Evolutionary conservation across 495 filamentous ascomycete species (phyloP).

Genomic region (Penicillium nucicola): DNA sequence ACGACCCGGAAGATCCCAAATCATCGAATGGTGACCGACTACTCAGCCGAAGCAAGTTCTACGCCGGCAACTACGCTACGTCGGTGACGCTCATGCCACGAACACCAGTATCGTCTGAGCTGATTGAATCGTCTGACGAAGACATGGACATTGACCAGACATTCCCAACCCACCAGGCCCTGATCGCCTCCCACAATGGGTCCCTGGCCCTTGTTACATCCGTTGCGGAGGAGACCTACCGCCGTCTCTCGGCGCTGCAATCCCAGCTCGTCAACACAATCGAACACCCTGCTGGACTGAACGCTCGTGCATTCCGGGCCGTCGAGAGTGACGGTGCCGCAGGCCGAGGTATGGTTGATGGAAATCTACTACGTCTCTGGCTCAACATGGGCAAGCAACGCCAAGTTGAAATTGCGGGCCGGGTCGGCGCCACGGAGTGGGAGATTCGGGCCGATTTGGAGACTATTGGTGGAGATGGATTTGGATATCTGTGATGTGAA

Average conservation of each 20-base stretch:
- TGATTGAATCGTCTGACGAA: constrained; percentile 28
- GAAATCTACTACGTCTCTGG: constrained; percentile 59
- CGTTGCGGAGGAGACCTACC: constrained; percentile 75
- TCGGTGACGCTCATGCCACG: constrained; percentile 74
- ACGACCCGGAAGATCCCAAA: constrained; percentile 95
- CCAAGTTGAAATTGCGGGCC: constrained; percentile 64
- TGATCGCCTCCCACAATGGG: constrained; percentile 71
- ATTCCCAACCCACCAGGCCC: constrained; percentile 49
- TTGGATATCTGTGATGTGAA: constrained; percentile 43
- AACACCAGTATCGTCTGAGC: constrained; percentile 46
- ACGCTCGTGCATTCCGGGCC: constrained; percentile 72
- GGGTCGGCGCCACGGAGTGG: constrained; percentile 59
- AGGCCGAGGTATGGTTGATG: constrained; percentile 61
- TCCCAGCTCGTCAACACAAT: constrained; percentile 73
- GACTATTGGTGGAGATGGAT: constrained; percentile 56
- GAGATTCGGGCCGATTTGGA: constrained; percentile 58
- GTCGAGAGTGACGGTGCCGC: constrained; percentile 47
- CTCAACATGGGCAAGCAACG: constrained; percentile 65
- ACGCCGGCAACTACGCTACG: constrained; percentile 73
- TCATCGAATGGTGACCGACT: constrained; percentile 85
- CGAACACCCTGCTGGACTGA: constrained; percentile 73
- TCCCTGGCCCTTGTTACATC: constrained; percentile 72
- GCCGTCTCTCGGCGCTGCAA: constrained; percentile 76
- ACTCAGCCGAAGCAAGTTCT: constrained; percentile 82
- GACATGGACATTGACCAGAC: constrained; percentile 38